Evolutionary conservation across 2,329 filamentous ascomycete genomes (phyloP), one percentile per base, ranked within the genome.

Genomic region (Fusarium sp.): DNA sequence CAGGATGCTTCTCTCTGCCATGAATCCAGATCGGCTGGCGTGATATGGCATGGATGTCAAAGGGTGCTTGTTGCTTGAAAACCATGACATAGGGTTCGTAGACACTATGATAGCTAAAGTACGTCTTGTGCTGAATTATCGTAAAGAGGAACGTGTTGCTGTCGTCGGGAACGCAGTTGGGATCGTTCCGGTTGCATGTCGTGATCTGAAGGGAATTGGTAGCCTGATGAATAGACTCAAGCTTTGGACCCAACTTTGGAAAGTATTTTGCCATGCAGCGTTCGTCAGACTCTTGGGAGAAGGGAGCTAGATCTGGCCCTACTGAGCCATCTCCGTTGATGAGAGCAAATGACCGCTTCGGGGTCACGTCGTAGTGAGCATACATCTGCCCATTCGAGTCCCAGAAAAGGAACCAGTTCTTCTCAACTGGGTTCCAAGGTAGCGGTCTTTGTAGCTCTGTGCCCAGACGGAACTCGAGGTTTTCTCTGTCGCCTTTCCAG

Each of bases 331-430:
- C 82, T 1, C 65, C 36, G 3, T 73, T 70, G 9, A 88, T 72
- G 38, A 78, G 76, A 0, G 86, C 81, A 69, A 87, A 89, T 0
- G 78, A 78, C 0, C 87, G 83, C 16, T 77, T 77, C 0, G 86
- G 86, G 0, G 73, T 69, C 2, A 87, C 73, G 66, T 88, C 85
- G 73, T 87, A 83, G 72, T 89, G 86, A 1, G 81, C 79, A 72
- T 87, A 87, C 54, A 82, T 76, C 18, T 80, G 73, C 5, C 80
- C 82, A 0, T 78, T 62, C 0, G 65, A 62, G 65, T 88, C 86
- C 87, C 87, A 89, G 77, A 89, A 89, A 2, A 86, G 64, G 68
- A 89, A 89, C 80, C 82, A 90, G 71, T 90, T 89, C 82, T 89
- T 89, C 77, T 90, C 87, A 25, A 89, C 70, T 0, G 70, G 34